These are phyloP conservation scores for Geotrichum citri-aurantii DNA, from an alignment of 1,139 yeast genomes.

Conservation along the genomic window DNA sequence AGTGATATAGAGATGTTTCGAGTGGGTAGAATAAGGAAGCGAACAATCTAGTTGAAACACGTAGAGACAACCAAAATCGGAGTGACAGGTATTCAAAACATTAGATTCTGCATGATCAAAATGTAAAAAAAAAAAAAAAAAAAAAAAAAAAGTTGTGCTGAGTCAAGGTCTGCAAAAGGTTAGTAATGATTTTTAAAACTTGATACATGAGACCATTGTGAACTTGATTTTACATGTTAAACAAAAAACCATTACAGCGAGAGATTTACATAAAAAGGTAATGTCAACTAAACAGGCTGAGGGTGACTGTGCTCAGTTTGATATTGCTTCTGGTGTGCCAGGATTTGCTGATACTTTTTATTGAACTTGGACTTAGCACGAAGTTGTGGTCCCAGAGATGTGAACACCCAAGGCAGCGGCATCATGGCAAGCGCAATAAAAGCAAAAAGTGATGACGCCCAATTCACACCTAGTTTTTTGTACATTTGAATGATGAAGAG, in stretches of 20 bases:
- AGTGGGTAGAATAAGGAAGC: background rate
- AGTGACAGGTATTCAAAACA: background rate
- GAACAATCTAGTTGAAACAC: background rate
- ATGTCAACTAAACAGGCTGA: background rate
- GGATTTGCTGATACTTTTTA: background rate
- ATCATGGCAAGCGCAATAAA: slow-evolving; percentile 52
- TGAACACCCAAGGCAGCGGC: slow-evolving; percentile 62
- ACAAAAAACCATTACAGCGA: background rate
- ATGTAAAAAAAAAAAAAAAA: background rate
- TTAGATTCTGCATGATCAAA: background rate
- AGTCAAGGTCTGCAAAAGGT: background rate
- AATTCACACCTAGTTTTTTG: slow-evolving; percentile 48
- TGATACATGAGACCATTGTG: background rate
- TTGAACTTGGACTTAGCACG: slow-evolving; percentile 39
- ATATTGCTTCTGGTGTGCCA: background rate
- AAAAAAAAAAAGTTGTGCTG: background rate
- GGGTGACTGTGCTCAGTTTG: background rate
- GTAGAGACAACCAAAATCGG: background rate
- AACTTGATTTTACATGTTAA: background rate
- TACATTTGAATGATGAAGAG: slow-evolving; percentile 60
- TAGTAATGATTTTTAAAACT: background rate
- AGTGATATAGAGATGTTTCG: background rate
- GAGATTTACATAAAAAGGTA: background rate
- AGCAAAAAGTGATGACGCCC: slow-evolving; percentile 60
- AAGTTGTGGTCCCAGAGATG: slow-evolving; percentile 49